phyloP scores from a whole-genome alignment of 495 filamentous ascomycete species.

The Oleoguttula mirabilis region DNA sequence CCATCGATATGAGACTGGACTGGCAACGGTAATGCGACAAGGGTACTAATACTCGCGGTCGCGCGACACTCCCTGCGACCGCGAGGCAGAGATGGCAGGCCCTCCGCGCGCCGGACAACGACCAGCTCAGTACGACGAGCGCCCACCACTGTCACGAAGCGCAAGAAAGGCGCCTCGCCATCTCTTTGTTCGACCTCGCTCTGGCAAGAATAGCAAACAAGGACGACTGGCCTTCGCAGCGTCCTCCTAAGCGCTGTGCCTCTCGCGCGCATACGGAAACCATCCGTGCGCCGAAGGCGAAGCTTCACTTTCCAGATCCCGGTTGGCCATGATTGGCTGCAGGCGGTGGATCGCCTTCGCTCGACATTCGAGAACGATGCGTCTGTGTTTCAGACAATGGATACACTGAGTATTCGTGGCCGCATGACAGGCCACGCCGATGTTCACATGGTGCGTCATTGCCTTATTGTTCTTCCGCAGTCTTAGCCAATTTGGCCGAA shows the following conservation, averaged over 20 bases:
- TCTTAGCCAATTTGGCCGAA: no score
- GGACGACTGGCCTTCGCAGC: conserved; percentile 2
- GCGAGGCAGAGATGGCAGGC: neutral
- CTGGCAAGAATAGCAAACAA: conserved; percentile 10
- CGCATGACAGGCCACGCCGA: conserved; percentile 21
- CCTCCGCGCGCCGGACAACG: no score
- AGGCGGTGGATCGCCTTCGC: conserved; percentile 12
- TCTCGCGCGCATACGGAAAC: neutral
- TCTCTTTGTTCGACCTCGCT: neutral
- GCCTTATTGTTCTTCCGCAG: no score
- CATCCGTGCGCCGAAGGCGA: neutral
- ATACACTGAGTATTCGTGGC: conserved; percentile 1
- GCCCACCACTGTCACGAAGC: no score
- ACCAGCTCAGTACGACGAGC: no score
- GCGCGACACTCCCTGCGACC: conserved; percentile 7
- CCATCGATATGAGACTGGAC: no score
- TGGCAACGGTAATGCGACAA: no score
- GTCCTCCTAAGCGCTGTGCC: conserved; percentile 9
- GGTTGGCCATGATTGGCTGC: conserved; percentile 17
- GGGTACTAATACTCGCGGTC: no score
- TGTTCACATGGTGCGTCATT: conserved; percentile 17
- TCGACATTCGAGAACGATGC: conserved; percentile 11
- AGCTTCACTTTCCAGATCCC: neutral
- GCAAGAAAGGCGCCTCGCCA: conserved; percentile 1
- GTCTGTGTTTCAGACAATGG: conserved; percentile 13